These are phyloP conservation scores for Myxozyma neotropica DNA, from an alignment of 805 yeast species.

Conservation along the genomic window DNA sequence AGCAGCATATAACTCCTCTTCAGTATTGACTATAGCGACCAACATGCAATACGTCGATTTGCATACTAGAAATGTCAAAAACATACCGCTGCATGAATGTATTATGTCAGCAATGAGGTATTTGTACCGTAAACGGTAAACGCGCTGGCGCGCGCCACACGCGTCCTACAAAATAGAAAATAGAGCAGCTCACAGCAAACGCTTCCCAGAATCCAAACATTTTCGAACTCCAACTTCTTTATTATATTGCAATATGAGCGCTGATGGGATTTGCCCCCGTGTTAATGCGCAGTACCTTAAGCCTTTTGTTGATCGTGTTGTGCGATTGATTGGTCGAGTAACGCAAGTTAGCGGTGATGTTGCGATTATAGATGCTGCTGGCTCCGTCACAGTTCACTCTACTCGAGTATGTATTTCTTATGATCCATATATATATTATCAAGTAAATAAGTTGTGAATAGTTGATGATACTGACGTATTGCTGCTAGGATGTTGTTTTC, in stretches of 20 bases:
- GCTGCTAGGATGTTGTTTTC: neutral
- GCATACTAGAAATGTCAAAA: too few relatives aligned
- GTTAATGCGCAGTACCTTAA: slow-evolving; percentile 40
- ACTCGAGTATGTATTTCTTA: slow-evolving; percentile 30
- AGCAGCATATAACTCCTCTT: too few relatives aligned
- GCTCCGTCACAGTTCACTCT: slow-evolving; percentile 40
- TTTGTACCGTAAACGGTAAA: slow-evolving; percentile 3
- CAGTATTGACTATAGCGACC: too few relatives aligned
- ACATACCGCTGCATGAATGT: too few relatives aligned
- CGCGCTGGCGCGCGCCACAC: neutral
- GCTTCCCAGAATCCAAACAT: too few relatives aligned
- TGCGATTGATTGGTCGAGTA: slow-evolving; percentile 43
- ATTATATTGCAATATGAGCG: slow-evolving; percentile 16
- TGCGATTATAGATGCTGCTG: slow-evolving; percentile 40
- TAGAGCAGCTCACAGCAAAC: neutral
- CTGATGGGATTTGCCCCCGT: slow-evolving; percentile 37
- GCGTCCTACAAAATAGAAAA: neutral
- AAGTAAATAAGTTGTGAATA: too few relatives aligned
- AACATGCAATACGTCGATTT: too few relatives aligned
- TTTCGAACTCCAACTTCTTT: too few relatives aligned
- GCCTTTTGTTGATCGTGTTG: slow-evolving; percentile 34
- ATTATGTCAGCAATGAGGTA: neutral
- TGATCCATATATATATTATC: too few relatives aligned
- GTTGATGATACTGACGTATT: neutral
- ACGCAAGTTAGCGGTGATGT: slow-evolving; percentile 37